phyloP scores from a whole-genome alignment of 306 rosid genomes.

The Elaeagnus macrophylla region DNA sequence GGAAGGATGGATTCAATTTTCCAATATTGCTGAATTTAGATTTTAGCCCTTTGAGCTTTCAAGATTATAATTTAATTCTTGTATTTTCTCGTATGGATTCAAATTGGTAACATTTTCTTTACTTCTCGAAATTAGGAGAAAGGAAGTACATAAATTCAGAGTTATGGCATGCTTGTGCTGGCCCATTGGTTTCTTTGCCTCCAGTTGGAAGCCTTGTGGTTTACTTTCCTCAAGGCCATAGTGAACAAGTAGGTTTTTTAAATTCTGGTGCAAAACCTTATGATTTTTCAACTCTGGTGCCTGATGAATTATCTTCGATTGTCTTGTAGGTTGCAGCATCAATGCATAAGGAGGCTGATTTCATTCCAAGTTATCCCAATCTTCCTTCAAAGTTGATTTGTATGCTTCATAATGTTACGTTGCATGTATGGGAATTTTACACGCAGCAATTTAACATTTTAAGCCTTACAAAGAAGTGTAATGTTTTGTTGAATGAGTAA shows the following conservation, averaged over 20 bases:
- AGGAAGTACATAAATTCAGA: constrained; percentile 84
- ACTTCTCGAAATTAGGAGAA: constrained; percentile 44
- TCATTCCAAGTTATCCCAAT: constrained; percentile 87
- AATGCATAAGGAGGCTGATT: constrained; percentile 91
- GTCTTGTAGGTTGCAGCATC: constrained; percentile 88
- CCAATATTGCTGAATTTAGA: too few relatives aligned
- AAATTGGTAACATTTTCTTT: constrained; percentile 22
- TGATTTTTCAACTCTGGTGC: constrained; percentile 17
- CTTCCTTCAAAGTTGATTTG: constrained; percentile 95
- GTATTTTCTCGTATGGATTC: too few relatives aligned
- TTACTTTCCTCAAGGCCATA: constrained; percentile 98
- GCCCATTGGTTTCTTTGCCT: constrained; percentile 95
- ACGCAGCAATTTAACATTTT: constrained; percentile 6
- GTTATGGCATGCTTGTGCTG: constrained; percentile 99
- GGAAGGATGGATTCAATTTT: too few relatives aligned
- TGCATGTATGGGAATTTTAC: constrained; percentile 58
- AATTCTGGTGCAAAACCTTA: constrained; percentile 1
- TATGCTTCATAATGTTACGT: constrained; percentile 90
- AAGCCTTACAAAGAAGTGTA: background rate
- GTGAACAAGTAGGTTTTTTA: constrained; percentile 67
- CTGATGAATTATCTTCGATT: constrained; percentile 21
- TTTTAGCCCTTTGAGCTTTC: too few relatives aligned
- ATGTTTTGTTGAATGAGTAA: background rate
- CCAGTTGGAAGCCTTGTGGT: constrained; percentile 93
- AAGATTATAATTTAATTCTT: too few relatives aligned